phyloP scores from a whole-genome alignment of 2,329 filamentous ascomycete species.

The Scedosporium apiospermum region DNA sequence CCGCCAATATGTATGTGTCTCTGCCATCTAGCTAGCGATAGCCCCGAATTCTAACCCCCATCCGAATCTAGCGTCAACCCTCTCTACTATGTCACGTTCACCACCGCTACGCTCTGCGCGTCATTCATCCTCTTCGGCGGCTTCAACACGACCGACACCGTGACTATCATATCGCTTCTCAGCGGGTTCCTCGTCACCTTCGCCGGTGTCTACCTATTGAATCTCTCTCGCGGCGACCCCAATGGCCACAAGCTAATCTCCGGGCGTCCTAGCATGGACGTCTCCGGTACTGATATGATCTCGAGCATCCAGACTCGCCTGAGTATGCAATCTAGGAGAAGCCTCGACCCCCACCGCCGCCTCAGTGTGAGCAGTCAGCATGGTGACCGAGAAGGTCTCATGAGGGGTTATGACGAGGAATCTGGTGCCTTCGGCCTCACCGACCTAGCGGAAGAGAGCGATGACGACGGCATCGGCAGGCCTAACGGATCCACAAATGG shows the following conservation, averaged over 20 bases:
- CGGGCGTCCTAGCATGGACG: conserved; percentile 56
- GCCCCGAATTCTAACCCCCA: background rate
- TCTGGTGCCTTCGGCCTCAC: conserved; percentile 63
- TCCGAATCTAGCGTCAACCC: conserved; percentile 65
- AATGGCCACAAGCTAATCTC: conserved; percentile 62
- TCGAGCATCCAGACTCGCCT: conserved; percentile 82
- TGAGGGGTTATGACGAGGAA: conserved; percentile 79
- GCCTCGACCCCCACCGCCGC: conserved; percentile 52
- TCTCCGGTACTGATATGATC: conserved; percentile 83
- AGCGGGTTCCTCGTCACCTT: conserved; percentile 94
- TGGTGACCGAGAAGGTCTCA: conserved; percentile 71
- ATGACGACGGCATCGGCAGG: conserved; percentile 44
- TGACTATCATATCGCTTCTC: conserved; percentile 86
- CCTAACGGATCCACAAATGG: conserved; percentile 26
- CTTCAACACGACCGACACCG: conserved; percentile 87
- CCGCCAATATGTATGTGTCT: conserved; percentile 78
- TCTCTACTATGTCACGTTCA: conserved; percentile 96
- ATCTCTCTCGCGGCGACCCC: conserved; percentile 87
- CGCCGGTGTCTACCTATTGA: conserved; percentile 88
- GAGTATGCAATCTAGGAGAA: conserved; percentile 85
- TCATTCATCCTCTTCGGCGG: conserved; percentile 94
- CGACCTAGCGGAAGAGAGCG: conserved; percentile 70
- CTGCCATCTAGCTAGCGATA: background rate
- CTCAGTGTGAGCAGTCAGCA: conserved; percentile 55
- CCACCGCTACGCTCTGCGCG: conserved; percentile 83